A percentile compares a stretch with the other conserved stretches of the same genome.
Conservation (phyloP, 2,329 filamentous ascomycete species). For the Fusarium sp. region DNA sequence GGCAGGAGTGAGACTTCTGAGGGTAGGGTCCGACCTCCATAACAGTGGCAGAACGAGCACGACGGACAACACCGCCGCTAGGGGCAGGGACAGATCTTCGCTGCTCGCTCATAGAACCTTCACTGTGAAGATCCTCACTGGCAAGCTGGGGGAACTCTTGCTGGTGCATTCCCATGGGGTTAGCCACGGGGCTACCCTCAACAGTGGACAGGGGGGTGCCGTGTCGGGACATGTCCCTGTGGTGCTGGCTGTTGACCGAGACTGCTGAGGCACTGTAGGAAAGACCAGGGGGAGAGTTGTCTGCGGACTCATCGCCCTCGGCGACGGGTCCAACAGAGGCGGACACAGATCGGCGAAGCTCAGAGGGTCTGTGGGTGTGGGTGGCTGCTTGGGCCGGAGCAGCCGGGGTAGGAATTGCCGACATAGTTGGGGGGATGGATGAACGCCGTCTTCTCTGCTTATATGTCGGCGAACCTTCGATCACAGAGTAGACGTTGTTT, state of each 20-base stretch:
- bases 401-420: slow-evolving; percentile 75
- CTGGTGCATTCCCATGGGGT: slow-evolving; percentile 76
- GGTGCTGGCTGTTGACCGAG: slow-evolving; percentile 72
- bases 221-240: slow-evolving; percentile 88
- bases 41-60: slow-evolving; percentile 93
- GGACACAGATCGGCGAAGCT: slow-evolving; percentile 91
- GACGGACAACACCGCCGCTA: slow-evolving; percentile 83
- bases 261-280: slow-evolving; percentile 78
- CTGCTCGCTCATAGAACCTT: slow-evolving; percentile 60
- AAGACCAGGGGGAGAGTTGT: slow-evolving; percentile 83
- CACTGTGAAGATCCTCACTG: slow-evolving; percentile 71
- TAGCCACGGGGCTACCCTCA: slow-evolving; percentile 83
- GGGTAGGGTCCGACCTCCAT: slow-evolving; percentile 98
- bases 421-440: slow-evolving; percentile 85
- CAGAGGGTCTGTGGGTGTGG: slow-evolving; percentile 87
- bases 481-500: slow-evolving; percentile 92
- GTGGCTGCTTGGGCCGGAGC: slow-evolving; percentile 70
- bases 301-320: slow-evolving; percentile 82
- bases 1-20: slow-evolving; percentile 98
- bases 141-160: slow-evolving; percentile 76
- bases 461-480: slow-evolving; percentile 98
- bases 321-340: slow-evolving; percentile 84
- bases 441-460: slow-evolving; percentile 96
- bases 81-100: slow-evolving; percentile 77
- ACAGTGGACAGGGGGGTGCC: slow-evolving; percentile 89